phyloP scores from a whole-genome alignment of 2,329 filamentous ascomycete species.

The Penicillium sp. region DNA sequence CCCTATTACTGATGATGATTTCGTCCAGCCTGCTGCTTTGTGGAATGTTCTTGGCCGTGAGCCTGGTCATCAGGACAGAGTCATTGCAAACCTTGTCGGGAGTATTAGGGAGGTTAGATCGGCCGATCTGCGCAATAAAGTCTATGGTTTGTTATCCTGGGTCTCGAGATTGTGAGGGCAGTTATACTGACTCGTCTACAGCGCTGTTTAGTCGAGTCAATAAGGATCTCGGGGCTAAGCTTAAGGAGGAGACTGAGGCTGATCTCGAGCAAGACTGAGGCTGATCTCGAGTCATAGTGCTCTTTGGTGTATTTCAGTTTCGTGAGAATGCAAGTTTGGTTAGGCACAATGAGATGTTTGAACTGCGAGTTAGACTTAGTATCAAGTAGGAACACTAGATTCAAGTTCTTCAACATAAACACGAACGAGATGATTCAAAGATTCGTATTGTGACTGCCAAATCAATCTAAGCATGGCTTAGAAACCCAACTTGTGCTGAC shows the following conservation, averaged over 20 bases:
- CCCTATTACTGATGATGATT: constrained; percentile 25
- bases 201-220: constrained; percentile 21
- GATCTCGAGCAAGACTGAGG: not conserved
- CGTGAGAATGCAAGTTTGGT: not conserved
- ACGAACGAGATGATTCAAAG: no score
- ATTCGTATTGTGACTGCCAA: not conserved
- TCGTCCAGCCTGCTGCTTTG: constrained; percentile 27
- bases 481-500: not conserved
- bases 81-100: constrained; percentile 27
- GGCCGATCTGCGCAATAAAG: constrained; percentile 19
- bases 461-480: not conserved
- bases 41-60: constrained; percentile 32
- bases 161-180: not conserved
- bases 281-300: not conserved
- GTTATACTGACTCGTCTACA: constrained; percentile 2
- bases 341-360: not conserved
- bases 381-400: no score
- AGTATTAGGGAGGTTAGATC: constrained; percentile 21
- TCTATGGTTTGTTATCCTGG: constrained; percentile 25
- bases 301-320: not conserved
- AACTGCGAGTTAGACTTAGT: not conserved
- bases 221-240: constrained; percentile 15
- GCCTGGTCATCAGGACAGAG: constrained; percentile 31
- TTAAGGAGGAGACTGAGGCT: constrained; percentile 13
- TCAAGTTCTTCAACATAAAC: no score